These are phyloP conservation scores for Teratosphaeria epicoccoides DNA, from an alignment of 2,329 filamentous ascomycete species.

Conservation along the genomic window DNA sequence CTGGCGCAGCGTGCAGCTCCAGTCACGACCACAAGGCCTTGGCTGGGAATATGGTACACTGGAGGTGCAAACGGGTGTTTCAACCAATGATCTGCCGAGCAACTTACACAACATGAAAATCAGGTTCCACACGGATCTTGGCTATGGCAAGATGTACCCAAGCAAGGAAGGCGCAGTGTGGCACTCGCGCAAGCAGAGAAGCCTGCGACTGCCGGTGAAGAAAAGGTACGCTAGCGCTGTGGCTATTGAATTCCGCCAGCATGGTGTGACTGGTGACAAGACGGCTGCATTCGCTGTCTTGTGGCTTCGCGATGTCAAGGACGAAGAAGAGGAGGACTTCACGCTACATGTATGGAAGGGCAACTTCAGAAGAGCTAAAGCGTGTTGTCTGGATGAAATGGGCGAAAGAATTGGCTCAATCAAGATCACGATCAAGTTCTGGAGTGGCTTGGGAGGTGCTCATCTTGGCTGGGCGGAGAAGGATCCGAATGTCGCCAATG, in stretches of 20 bases:
- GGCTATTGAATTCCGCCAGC: slow-evolving; percentile 47
- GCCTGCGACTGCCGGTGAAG: slow-evolving; percentile 46
- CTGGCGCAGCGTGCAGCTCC: slow-evolving; percentile 57
- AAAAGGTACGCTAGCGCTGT: slow-evolving; percentile 50
- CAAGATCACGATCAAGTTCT: slow-evolving; percentile 48
- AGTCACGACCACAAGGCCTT: slow-evolving; percentile 46
- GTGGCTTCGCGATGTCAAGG: slow-evolving; percentile 59
- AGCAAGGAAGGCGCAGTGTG: slow-evolving; percentile 37
- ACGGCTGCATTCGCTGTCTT: slow-evolving; percentile 53
- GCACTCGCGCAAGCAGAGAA: slow-evolving; percentile 38
- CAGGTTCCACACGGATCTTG: slow-evolving; percentile 50
- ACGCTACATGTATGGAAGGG: slow-evolving; percentile 57
- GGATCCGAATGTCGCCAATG: slow-evolving; percentile 44
- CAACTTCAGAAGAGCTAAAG: slow-evolving; percentile 47
- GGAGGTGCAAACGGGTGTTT: slow-evolving; percentile 47
- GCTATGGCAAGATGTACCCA: slow-evolving; percentile 48
- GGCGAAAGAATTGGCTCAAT: slow-evolving; percentile 50
- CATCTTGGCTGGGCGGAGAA: slow-evolving; percentile 47
- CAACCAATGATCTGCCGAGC: slow-evolving; percentile 38
- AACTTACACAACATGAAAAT: slow-evolving; percentile 39
- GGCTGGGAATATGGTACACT: slow-evolving; percentile 67
- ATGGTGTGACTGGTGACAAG: slow-evolving; percentile 42
- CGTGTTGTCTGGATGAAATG: slow-evolving; percentile 38
- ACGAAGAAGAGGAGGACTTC: slow-evolving; percentile 53
- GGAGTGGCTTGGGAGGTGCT: slow-evolving; percentile 50